phyloP scores from a whole-genome alignment of 176 grass and related monocot species.

The maize (Zea mays) region Zm-B73-REFERENCE-NAM-5.0 NC_050098.1:162270501-162271000 shows the following conservation, averaged over 20 bases:
- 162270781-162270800: constrained; percentile 27
- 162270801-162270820: constrained; percentile 3
- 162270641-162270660: constrained; percentile 44
- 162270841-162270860: constrained; percentile 34
- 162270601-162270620: constrained; percentile 38
- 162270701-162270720: constrained; percentile 53
- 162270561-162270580: constrained; percentile 63
- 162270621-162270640: constrained; percentile 26
- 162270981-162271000: not conserved
- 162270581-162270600: constrained; percentile 56
- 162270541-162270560: constrained; percentile 92
- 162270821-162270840: constrained; percentile 44
- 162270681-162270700: constrained; percentile 39
- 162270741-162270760: constrained; percentile 40
- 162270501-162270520: not conserved
- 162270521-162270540: constrained; percentile 57
- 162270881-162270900: constrained; percentile 33
- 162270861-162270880: constrained; percentile 41
- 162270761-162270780: constrained; percentile 29
- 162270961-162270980: constrained; percentile 27
- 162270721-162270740: constrained; percentile 59
- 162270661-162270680: constrained; percentile 31
- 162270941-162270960: not conserved
- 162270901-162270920: not conserved
- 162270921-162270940: not conserved